Base-by-base conservation (phyloP, 148 eudicot genomes). In the Bassia scoparia region DNA sequence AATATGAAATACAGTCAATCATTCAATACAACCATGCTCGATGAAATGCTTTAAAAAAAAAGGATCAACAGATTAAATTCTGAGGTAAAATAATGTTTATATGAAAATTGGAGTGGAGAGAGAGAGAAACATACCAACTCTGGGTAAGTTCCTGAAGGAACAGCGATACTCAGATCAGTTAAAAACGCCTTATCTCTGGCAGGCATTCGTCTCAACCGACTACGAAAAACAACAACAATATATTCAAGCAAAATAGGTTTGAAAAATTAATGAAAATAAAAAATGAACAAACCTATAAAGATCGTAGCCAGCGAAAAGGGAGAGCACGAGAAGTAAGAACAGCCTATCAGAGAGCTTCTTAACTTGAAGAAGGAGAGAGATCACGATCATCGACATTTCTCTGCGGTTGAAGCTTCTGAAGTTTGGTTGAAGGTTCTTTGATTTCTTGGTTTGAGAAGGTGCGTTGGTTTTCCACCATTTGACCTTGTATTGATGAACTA, bases 341-440 rank as follows among this genome's bases (percentile, higher is more conserved):
- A 17, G 98, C 98, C 85, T 90, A 21, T 89, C 95, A 0, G 98
- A 94, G 27, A 94, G 84, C 76, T 87, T 94, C 72, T 91, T 91
- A 15, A 91, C 89, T 79, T 80, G 44, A 89, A 77, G 63, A 83
- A 68, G 44, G 78, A 75, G 7, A 59, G 18, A 18, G 68, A 31
- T 56, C 58, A 9, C 61, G 8, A 30, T 23, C 70, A 70, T 41
- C 62, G 38, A 56, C 77, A 66, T 73, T 73, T 50, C 50, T 43
- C 54, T 74, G 68, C 26, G 74, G 72, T n/a, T 80, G 74, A 12
- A 91, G 82, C 72, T 89, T 89, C 34, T 73, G 90, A 29, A 84
- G 37, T 73, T 90, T 90, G 8, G 82, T 75, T 1, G 86, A 68
- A 13, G 93, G 92, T 54, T 86, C 89, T 33, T 69, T 7, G 65